Evolutionary conservation across 2,329 filamentous ascomycete genomes (phyloP), one percentile per base, ranked within the genome.

Genomic region (Coniochaeta ligniaria): DNA sequence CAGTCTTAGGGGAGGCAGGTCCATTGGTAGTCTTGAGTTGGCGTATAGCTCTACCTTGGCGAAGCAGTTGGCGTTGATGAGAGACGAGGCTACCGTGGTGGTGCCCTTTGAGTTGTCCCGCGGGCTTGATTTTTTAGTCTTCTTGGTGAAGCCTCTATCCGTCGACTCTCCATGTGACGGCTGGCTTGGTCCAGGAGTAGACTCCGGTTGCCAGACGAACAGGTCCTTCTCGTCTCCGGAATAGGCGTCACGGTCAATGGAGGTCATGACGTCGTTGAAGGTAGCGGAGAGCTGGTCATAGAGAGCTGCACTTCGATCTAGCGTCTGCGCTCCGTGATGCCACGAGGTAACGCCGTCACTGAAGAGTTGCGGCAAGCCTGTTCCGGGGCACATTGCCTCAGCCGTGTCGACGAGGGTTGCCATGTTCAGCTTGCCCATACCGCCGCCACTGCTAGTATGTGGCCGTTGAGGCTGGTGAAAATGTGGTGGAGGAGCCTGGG

Each of bases 21-120:
- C 77, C 38, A 81, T 76, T 0, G 91, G 89, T 6, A 96, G 76
- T 60, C 83, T 85, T 2, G 91, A 90, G 71, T 96, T 96, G 54
- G 84, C 81, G 70, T 96, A 96, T 1, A 87, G 75, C 68, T 92
- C 88, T 16, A 91, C 89, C 71, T 95, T 96, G 16, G 86, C 81
- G 66, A 92, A 91, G 69, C 87, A 86, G 63, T 81, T 84, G 9
- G 79, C 79, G 12, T 79, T 78, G 2, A 76, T 72, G 2, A 76
- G 65, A 5, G 72, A 71, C 1, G 72, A 68, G 6, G 73, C 69
- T 17, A 68, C 63, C 2, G 71, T 70, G 14, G 68, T 69, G 17
- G 73, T 71, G 58, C 76, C 73, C 8, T 72, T 73, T 55, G 78
- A 76, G 6, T 70, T 63, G 59, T 72, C 61, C 63, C 70, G 67